Conservation (phyloP, 495 filamentous ascomycete genomes). For the Neurospora discreta region DNA sequence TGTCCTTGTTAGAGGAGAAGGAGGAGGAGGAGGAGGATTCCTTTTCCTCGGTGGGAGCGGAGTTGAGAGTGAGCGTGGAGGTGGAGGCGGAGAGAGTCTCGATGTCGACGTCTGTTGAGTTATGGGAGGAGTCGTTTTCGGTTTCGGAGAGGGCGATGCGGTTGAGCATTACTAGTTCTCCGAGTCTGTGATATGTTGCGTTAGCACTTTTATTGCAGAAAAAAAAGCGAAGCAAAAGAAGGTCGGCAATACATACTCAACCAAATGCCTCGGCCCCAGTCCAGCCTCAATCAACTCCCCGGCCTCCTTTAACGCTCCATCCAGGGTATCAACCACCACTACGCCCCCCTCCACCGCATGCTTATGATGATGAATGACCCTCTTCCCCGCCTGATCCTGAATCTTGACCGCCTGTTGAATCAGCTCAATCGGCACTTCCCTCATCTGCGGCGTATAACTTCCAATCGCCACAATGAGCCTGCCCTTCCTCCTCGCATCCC, state of each 20-base stretch:
- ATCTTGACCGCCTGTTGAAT: conserved; percentile 54
- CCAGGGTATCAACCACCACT: conserved; percentile 75
- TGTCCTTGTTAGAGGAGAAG: background rate
- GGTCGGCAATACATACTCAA: conserved; percentile 48
- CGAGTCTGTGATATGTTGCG: conserved; percentile 29
- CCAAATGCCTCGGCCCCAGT: conserved; percentile 57
- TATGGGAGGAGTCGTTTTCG: background rate
- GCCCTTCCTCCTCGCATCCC: conserved; percentile 62
- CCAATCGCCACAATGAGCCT: conserved; percentile 74
- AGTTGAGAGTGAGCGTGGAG: conserved; percentile 5
- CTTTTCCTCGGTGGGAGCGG: background rate
- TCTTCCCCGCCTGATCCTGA: conserved; percentile 40
- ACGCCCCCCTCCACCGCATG: conserved; percentile 52
- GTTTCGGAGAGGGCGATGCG: conserved; percentile 17
- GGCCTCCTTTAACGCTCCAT: conserved; percentile 70
- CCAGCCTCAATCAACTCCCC: conserved; percentile 81
- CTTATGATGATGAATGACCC: conserved; percentile 42
- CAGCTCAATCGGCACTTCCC: conserved; percentile 69
- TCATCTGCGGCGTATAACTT: conserved; percentile 74
- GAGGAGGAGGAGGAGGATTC: background rate
- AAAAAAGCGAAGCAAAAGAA: background rate
- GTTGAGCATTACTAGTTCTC: conserved; percentile 63
- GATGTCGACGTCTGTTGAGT: background rate
- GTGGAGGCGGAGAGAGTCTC: conserved; percentile 8
- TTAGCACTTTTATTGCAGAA: conserved; percentile 8